Percentiles rank a stretch among this genome's conserved stretches.
Evolutionary conservation across 257 asterid genomes (phyloP).

Genomic region (Nyctanthes arbortristis): DNA sequence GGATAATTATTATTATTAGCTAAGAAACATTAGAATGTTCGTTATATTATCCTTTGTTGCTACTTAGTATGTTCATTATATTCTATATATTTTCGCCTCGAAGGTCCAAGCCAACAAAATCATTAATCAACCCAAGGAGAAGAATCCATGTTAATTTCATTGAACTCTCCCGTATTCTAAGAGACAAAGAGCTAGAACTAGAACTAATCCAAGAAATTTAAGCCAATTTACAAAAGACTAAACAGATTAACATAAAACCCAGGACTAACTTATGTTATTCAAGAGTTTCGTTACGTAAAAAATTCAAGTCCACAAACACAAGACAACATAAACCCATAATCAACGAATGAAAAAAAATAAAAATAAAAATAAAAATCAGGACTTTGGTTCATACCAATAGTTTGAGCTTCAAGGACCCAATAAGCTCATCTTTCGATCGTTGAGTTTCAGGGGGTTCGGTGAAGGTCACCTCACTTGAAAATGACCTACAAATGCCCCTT

Average conservation of each 20-base stretch:
- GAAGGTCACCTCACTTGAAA: constrained; percentile 37
- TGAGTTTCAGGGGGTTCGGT: constrained; percentile 35
- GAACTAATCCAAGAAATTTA: not conserved
- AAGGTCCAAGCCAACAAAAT: not conserved
- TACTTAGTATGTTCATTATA: not conserved
- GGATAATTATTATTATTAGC: too few relatives aligned
- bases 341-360: not conserved
- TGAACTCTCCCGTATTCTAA: not conserved
- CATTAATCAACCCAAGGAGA: not conserved
- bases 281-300: not conserved
- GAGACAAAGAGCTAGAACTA: not conserved
- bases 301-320: not conserved
- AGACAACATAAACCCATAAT: not conserved
- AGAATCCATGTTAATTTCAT: not conserved
- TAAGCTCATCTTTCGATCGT: constrained; percentile 32
- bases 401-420: constrained; percentile 62
- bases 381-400: constrained; percentile 49
- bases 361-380: not conserved
- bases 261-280: not conserved
- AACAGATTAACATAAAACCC: not conserved
- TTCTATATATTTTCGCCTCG: not conserved
- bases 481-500: constrained; percentile 39
- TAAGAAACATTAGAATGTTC: too few relatives aligned
- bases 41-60: not conserved
- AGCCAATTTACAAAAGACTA: not conserved